Base-by-base conservation (phyloP, 1,284 basidiomycete genomes). In the Coniferiporia weirii region DNA sequence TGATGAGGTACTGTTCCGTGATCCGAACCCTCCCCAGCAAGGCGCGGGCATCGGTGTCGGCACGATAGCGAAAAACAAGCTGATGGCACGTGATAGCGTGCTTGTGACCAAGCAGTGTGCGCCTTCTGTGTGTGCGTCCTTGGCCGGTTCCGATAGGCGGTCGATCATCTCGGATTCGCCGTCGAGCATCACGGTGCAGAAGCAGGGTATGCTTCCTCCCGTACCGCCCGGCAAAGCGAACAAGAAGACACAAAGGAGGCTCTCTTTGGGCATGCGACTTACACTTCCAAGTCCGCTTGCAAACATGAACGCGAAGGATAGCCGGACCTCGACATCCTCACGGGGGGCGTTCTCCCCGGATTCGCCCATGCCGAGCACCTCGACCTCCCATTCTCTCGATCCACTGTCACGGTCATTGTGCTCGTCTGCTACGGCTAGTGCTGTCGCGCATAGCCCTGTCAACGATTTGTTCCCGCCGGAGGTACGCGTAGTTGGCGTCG, bases 41-140 rank as follows among this genome's bases (percentile, higher is more conserved):
- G 74, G 77, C 8, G 79, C 82, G 17, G 76, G 75, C 17, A 70
- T 84, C 48, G 74, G 73, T 19, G 75, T 80, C 69, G 71, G 74
- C 35, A 67, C 76, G 53, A 75, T 82, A 64, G 79, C 85, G 40
- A 83, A 77, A 70, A 81, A 78, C 65, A 78, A 79, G 35, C 71
- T 87, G 56, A 81, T 78, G 12, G 79, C 77, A 65, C 82, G 85
- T 63, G 86, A 89, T 67, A 89, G 84, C 58, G 79, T 87, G 19
- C 76, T 85, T 32, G 79, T 86, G 7, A 54, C 60, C 8, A 57
- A 53, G 55, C 60, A 61, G 34, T 61, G 49, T 46, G 46, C 58
- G 44, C 59, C 54, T 9, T 54, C 52, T 5, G 20, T 52, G 2
- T 57, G 56, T 19, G 44, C 56, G 12, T 51, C 56, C 35, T 36